Base-by-base conservation (phyloP, 805 yeast genomes). In the Ascoidea tarda region DNA sequence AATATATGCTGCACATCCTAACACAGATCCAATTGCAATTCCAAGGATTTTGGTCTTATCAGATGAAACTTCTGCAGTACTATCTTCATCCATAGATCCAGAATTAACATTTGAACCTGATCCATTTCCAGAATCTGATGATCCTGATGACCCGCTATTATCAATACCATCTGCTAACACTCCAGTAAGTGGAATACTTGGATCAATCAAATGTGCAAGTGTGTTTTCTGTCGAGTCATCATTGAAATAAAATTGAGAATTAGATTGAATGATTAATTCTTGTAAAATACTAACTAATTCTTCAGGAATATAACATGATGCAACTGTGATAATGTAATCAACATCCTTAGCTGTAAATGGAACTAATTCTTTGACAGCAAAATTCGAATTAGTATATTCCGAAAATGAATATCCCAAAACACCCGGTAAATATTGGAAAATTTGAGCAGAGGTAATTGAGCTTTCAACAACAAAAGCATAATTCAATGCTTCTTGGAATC, bases 291-390 rank as follows among this genome's bases (percentile, higher is more conserved):
- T 59, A 16, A 86, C 74, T 33, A 74, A 67, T 10, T 66, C 64
- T 8, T 68, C 64, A 28, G 96, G 96, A 69, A 88, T 84, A 64
- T 85, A 88, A 52, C 87, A 84, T 64, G 84, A 84, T 5, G 97
- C 98, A 55, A 90, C 86, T 0, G 97, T 85, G 52, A 87, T 87
- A 55, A 88, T 76, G 66, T 87, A 91, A 49, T 71, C 71, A 50
- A 72, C 72, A 12, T 67, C 68, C 1, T 70, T 53, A 1, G 87
- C 76, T 16, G 81, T 74, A 63, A 81, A 85, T 46, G 98, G 98
- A 55, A 83, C 81, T 59, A 91, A 74, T 64, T 82, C 78, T 54
- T 72, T 69, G 58, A 90, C 87, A 6, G 79, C 64, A 28, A 87
- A 77, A 33, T 70, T 68, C 5, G 76, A 62, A 16, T 60, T 56